Evolutionary conservation across 495 filamentous ascomycete species (phyloP).

Genomic region (Geoglossum glabrum): DNA sequence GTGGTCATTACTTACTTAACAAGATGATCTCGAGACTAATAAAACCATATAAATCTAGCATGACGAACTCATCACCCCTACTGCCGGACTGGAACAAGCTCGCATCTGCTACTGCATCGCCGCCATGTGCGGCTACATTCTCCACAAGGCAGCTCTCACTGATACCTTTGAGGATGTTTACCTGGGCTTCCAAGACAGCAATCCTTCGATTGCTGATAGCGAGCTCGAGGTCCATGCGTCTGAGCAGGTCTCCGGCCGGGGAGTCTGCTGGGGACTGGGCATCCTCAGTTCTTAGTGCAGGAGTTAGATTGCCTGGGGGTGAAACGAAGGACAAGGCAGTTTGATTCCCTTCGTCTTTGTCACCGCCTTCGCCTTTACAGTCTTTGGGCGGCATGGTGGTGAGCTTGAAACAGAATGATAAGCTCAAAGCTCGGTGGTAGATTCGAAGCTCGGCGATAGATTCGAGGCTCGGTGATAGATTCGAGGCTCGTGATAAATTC

Average conservation of each 20-base stretch:
- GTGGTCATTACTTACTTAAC: neutral
- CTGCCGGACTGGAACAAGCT: neutral
- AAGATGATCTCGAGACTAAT: neutral
- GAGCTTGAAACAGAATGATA: no score
- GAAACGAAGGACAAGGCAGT: no score
- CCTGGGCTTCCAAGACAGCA: neutral
- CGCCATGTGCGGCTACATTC: no score
- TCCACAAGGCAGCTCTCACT: neutral
- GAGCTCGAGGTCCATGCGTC: neutral
- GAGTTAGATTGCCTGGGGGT: no score
- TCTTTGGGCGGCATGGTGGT: neutral
- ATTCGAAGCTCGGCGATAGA: neutral
- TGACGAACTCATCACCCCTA: neutral
- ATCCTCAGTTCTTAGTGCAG: no score
- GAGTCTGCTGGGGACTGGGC: neutral
- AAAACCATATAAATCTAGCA: neutral
- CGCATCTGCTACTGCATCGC: neutral
- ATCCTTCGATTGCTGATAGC: neutral
- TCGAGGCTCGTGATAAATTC: no score
- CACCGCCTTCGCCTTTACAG: neutral
- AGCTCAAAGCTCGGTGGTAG: neutral
- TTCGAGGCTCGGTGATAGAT: no score
- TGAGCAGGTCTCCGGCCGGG: neutral
- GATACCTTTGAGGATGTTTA: neutral
- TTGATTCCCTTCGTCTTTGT: no score